Evolutionary conservation across 2,329 filamentous ascomycete genomes (phyloP).

Genomic region (Ceratocystis diversiconidia): DNA sequence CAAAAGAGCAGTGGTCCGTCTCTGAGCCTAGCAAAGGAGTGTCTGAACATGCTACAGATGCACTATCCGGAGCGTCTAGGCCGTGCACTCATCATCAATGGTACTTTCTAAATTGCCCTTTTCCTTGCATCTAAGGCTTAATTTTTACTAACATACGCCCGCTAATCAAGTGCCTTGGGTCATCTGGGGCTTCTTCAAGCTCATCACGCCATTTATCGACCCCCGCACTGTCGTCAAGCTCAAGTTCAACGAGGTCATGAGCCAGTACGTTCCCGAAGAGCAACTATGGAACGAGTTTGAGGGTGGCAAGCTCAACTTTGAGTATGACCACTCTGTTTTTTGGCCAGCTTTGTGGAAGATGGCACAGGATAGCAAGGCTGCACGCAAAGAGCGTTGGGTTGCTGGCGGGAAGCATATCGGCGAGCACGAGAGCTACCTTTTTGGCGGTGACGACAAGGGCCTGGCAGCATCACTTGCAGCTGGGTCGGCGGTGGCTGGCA

Average conservation of each 20-base stretch:
- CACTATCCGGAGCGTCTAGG: constrained; percentile 92
- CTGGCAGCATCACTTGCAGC: constrained; percentile 15
- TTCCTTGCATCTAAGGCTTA: background rate
- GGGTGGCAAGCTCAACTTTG: constrained; percentile 70
- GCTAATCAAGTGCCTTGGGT: constrained; percentile 62
- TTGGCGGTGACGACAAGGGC: constrained; percentile 34
- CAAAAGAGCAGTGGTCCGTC: constrained; percentile 60
- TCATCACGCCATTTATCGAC: constrained; percentile 93
- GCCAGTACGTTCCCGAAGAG: constrained; percentile 60
- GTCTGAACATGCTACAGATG: constrained; percentile 81
- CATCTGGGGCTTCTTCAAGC: constrained; percentile 86
- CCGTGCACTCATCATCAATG: constrained; percentile 75
- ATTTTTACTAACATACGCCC: constrained; percentile 13
- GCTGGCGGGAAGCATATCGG: constrained; percentile 68
- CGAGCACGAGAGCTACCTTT: constrained; percentile 77
- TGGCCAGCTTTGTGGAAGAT: constrained; percentile 74
- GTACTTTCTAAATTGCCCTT: constrained; percentile 33
- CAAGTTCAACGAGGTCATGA: constrained; percentile 91
- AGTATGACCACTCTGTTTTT: constrained; percentile 77
- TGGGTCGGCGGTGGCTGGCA: constrained; percentile 13
- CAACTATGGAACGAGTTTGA: constrained; percentile 68
- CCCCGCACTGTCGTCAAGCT: constrained; percentile 86
- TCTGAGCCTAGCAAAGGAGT: constrained; percentile 62
- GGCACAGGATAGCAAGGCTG: constrained; percentile 49
- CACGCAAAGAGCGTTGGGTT: constrained; percentile 57